Percentiles rank a stretch among this genome's conserved stretches.
Conservation (phyloP, 169 alveolate species). For the Plasmodium coatneyi region DNA sequence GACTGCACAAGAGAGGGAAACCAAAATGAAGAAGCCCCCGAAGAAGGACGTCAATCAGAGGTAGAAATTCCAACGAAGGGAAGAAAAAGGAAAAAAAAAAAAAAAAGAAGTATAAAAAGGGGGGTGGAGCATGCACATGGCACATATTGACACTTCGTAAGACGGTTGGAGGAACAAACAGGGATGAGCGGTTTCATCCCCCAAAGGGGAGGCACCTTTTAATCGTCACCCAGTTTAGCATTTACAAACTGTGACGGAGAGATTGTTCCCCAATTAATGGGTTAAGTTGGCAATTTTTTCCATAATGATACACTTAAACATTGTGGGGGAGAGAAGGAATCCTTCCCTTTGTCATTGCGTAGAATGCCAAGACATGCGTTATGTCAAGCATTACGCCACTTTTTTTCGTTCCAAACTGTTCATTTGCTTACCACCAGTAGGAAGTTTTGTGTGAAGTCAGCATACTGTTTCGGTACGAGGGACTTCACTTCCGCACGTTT, state of each 20-base stretch:
- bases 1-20: conserved; percentile 73
- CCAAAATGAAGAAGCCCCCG: conserved; percentile 35
- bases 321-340: not conserved
- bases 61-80: not conserved
- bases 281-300: not conserved
- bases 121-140: not conserved
- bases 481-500: not conserved
- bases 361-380: not conserved
- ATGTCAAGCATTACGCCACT: not conserved
- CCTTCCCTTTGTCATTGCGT: not conserved
- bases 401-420: not conserved
- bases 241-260: not conserved
- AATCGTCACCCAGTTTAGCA: not conserved
- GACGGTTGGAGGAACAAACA: not conserved
- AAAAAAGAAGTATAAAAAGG: not conserved
- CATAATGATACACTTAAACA: not conserved
- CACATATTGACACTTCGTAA: not conserved
- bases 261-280: not conserved
- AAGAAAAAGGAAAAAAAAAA: not conserved
- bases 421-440: not conserved
- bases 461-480: not conserved
- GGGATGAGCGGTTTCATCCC: not conserved
- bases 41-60: conserved; percentile 34
- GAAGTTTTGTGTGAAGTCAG: not conserved
- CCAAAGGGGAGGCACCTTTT: not conserved